phyloP scores from a whole-genome alignment of 2,329 filamentous ascomycete species.

The Pseudogymnoascus pannorum region DNA sequence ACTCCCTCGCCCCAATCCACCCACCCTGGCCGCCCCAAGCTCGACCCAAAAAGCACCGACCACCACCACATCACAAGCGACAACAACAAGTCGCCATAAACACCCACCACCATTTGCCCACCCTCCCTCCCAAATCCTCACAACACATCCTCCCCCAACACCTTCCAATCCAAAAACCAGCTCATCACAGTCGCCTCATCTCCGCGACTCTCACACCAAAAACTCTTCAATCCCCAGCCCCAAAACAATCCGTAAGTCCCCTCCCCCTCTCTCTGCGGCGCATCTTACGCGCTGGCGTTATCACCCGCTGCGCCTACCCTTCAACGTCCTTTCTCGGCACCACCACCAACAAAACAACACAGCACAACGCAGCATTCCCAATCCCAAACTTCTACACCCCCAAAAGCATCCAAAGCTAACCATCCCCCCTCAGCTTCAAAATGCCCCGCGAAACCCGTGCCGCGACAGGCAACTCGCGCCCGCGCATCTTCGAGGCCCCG shows the following conservation, averaged over 20 bases:
- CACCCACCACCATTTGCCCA: constrained; percentile 3
- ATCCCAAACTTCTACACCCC: background rate
- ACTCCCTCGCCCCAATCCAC: background rate
- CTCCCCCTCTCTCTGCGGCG: background rate
- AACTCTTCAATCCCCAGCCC: background rate
- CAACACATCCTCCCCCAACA: background rate
- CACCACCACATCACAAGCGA: constrained; percentile 2
- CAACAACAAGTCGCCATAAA: constrained; percentile 3
- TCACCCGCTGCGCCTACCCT: background rate
- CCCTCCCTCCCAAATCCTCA: background rate
- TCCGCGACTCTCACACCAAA: background rate
- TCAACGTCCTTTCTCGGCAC: background rate
- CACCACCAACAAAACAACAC: background rate
- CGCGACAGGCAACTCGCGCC: constrained; percentile 11
- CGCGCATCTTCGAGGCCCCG: constrained; percentile 8
- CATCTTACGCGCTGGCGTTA: too few relatives aligned
- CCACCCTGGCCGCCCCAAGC: background rate
- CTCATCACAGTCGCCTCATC: constrained; percentile 1
- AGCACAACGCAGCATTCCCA: background rate
- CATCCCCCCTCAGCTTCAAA: background rate
- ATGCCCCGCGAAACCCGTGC: constrained; percentile 13
- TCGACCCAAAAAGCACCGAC: constrained; percentile 4
- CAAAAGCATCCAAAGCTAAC: background rate
- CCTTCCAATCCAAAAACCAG: background rate
- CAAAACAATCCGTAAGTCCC: background rate